Evolutionary conservation across 495 filamentous ascomycete genomes (phyloP).

Genomic region (Rusavskia elegans): DNA sequence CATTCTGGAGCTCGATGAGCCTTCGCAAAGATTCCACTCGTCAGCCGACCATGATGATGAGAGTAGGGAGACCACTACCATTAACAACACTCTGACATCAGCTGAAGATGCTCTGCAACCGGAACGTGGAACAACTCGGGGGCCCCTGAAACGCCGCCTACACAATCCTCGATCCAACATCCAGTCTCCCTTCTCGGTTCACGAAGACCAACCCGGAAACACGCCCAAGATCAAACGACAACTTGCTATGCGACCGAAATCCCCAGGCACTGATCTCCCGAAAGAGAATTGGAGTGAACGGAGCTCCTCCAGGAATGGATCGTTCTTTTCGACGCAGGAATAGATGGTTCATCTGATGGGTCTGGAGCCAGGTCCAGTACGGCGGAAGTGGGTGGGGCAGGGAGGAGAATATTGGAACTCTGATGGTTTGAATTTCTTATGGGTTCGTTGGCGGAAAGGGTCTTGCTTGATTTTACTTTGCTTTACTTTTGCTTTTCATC

Average conservation of each 20-base stretch:
- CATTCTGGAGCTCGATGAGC: background rate
- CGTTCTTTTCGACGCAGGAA: no score
- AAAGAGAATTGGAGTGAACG: background rate
- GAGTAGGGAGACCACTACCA: background rate
- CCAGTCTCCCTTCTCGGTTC: background rate
- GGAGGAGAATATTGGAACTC: no score
- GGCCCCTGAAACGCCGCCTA: background rate
- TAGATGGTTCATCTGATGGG: no score
- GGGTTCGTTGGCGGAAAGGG: no score
- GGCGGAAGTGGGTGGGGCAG: no score
- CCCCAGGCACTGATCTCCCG: background rate
- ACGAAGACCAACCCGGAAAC: conserved; percentile 1
- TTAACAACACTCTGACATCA: background rate
- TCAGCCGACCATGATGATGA: background rate
- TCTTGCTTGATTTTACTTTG: no score
- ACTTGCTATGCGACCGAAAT: background rate
- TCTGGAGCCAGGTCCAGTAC: no score
- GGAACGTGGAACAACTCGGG: background rate
- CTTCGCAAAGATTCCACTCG: background rate
- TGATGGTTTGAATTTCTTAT: no score
- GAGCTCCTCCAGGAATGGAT: background rate
- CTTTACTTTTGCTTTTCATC: no score
- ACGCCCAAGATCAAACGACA: conserved; percentile 6
- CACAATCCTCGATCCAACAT: background rate
- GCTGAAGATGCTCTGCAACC: background rate